These are phyloP conservation scores for Apiospora aurea DNA, from an alignment of 2,329 filamentous ascomycete species.

Conservation along the genomic window DNA sequence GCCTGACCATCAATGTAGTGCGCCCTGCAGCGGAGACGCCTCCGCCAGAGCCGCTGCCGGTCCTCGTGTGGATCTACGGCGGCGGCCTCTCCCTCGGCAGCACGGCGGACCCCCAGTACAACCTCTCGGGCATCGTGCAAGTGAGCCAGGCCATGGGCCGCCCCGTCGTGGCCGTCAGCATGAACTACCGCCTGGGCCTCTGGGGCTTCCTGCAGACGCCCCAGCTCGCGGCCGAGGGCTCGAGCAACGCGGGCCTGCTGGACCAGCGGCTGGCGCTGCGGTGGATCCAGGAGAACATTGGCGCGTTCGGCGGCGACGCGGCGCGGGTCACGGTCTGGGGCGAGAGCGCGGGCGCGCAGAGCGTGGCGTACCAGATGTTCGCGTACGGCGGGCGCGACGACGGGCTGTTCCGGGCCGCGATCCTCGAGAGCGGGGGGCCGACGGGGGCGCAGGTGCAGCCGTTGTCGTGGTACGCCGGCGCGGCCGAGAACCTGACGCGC, in stretches of 20 bases:
- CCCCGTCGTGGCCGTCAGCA: constrained; percentile 47
- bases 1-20: constrained; percentile 52
- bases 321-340: constrained; percentile 59
- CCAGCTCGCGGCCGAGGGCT: constrained; percentile 52
- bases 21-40: constrained; percentile 43
- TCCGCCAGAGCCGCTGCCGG: constrained; percentile 51
- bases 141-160: constrained; percentile 58
- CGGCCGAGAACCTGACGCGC: constrained; percentile 45
- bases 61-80: constrained; percentile 55
- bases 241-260: constrained; percentile 54
- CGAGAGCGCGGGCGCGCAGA: constrained; percentile 54
- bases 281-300: constrained; percentile 61
- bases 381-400: constrained; percentile 64
- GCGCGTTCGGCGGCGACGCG: constrained; percentile 59
- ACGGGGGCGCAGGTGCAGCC: constrained; percentile 41
- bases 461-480: constrained; percentile 44
- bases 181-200: constrained; percentile 51
- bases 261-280: constrained; percentile 58
- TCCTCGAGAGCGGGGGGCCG: constrained; percentile 58
- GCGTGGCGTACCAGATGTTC: constrained; percentile 42
- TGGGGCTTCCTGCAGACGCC: constrained; percentile 59
- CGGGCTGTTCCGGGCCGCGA: constrained; percentile 59
- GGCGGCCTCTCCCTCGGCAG: constrained; percentile 52
- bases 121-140: constrained; percentile 57
- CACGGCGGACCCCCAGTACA: constrained; percentile 62